Conservation (phyloP, 164 flowering plant species). For the Magnolia officinalis region DNA sequence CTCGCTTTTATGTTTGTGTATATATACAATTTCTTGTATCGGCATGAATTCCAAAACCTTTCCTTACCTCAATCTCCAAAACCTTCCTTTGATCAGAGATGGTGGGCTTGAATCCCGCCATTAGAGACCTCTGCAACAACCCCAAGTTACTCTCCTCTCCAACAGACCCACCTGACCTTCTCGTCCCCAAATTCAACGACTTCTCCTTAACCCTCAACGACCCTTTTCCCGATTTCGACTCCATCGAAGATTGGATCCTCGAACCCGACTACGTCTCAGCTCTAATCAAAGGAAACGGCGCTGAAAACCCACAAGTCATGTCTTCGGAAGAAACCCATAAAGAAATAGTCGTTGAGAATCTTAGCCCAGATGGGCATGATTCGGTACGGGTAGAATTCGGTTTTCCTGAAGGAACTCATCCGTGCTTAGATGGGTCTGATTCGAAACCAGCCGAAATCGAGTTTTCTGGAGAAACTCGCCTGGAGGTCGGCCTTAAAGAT, state of each 20-base stretch:
- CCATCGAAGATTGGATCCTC: slow-evolving; percentile 35
- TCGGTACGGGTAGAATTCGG: not conserved
- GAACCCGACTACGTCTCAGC: slow-evolving; percentile 7
- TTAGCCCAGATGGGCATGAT: slow-evolving; percentile 9
- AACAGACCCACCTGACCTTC: not conserved
- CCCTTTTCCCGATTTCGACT: slow-evolving; percentile 47
- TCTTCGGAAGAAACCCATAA: not conserved
- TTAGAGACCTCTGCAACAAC: not conserved
- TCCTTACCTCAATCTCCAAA: not conserved
- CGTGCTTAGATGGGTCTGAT: slow-evolving; percentile 10
- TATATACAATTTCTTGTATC: not conserved
- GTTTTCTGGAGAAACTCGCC: slow-evolving; percentile 10
- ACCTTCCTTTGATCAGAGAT: not conserved
- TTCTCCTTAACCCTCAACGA: slow-evolving; percentile 19
- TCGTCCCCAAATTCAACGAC: not conserved
- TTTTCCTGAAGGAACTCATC: not conserved
- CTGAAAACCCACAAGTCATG: not conserved
- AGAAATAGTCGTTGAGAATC: slow-evolving; percentile 4
- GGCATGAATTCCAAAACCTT: not conserved
- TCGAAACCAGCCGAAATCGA: slow-evolving; percentile 12
- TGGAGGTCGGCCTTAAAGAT: slow-evolving; percentile 12
- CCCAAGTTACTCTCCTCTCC: not conserved
- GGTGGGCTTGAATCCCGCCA: slow-evolving; percentile 7
- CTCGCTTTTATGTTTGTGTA: not conserved
- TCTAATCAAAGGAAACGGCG: not conserved